phyloP scores from a whole-genome alignment of 2,329 filamentous ascomycete species.

The Curvularia lunata region DNA sequence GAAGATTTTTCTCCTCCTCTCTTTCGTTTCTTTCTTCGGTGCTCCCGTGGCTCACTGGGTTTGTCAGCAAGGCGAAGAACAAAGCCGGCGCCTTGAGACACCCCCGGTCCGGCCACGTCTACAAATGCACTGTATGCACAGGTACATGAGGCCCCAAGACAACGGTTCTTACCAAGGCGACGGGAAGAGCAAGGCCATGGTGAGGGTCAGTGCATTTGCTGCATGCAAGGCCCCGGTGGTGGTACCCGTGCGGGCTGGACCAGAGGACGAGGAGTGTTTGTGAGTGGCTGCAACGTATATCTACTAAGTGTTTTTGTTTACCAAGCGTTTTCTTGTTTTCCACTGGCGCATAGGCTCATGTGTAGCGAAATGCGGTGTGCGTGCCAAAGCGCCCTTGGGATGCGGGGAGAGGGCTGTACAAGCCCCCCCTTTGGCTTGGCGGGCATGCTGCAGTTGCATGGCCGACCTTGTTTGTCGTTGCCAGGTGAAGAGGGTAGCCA shows the following conservation, averaged over 20 bases:
- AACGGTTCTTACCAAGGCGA: constrained; percentile 16
- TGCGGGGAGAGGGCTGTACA: constrained; percentile 23
- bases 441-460: constrained; percentile 5
- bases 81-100: too few relatives aligned
- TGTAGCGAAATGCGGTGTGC: constrained; percentile 27
- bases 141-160: constrained; percentile 5
- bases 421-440: constrained; percentile 13
- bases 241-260: background rate
- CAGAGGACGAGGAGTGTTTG: constrained; percentile 4
- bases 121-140: too few relatives aligned
- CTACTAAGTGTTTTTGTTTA: background rate
- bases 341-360: background rate
- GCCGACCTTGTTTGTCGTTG: background rate
- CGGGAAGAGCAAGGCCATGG: background rate
- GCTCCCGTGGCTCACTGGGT: too few relatives aligned
- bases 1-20: too few relatives aligned
- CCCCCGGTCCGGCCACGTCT: background rate
- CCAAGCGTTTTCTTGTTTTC: background rate
- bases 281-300: constrained; percentile 13
- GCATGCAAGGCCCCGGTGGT: constrained; percentile 4
- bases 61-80: too few relatives aligned
- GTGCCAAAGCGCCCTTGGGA: constrained; percentile 15
- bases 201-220: constrained; percentile 21
- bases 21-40: too few relatives aligned
- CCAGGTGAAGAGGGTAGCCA: too few relatives aligned